Percentiles rank a stretch among this genome's conserved stretches.
These are phyloP conservation scores for Stephania japonica DNA, from an alignment of 164 flowering plant genomes.

Conservation along the genomic window DNA sequence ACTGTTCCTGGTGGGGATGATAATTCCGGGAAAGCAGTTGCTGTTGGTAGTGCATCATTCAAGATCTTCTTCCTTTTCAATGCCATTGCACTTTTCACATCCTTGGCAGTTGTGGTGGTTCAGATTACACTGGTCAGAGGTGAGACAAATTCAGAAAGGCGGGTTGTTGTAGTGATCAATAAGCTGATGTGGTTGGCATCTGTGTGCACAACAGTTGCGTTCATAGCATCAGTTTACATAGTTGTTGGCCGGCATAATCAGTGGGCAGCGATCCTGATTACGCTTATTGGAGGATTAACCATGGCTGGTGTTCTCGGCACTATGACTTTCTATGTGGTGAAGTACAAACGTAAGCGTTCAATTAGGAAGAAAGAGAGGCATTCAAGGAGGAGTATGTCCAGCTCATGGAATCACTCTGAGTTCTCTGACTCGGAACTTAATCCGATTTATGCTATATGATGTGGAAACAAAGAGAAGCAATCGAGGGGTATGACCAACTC, in stretches of 20 bases:
- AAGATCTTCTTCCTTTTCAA: conserved; percentile 63
- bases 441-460: conserved; percentile 48
- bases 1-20: conserved; percentile 65
- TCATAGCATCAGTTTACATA: conserved; percentile 62
- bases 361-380: conserved; percentile 37
- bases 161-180: conserved; percentile 64
- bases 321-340: conserved; percentile 64
- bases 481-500: no score
- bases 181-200: conserved; percentile 88
- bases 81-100: conserved; percentile 66
- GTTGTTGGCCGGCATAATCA: conserved; percentile 48
- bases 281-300: conserved; percentile 46
- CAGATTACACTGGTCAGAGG: conserved; percentile 77
- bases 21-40: conserved; percentile 44
- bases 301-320: conserved; percentile 66
- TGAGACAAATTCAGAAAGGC: conserved; percentile 63
- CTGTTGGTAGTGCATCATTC: conserved; percentile 35
- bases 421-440: conserved; percentile 69
- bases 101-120: conserved; percentile 74
- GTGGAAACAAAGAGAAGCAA: no score
- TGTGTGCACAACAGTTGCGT: conserved; percentile 61
- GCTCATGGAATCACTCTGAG: conserved; percentile 71
- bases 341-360: conserved; percentile 35
- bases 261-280: conserved; percentile 64
- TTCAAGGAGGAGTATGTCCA: conserved; percentile 58